Evolutionary conservation across 2,329 filamentous ascomycete genomes (phyloP).

Genomic region (Fusarium sp.): DNA sequence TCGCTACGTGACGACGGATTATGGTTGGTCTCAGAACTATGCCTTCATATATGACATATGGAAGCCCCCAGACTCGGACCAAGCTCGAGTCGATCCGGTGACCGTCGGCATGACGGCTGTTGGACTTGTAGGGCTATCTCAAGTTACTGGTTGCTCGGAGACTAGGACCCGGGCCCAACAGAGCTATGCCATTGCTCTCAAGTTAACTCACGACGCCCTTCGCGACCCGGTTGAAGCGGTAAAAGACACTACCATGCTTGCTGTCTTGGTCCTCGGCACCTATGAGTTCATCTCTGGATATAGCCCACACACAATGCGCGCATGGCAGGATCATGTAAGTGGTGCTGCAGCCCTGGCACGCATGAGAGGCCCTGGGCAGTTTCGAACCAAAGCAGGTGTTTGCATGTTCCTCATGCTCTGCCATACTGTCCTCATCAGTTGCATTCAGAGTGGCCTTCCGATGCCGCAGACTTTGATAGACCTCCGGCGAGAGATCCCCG

Average conservation of each 20-base stretch:
- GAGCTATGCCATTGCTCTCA: slow-evolving; percentile 64
- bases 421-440: slow-evolving; percentile 64
- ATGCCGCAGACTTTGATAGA: slow-evolving; percentile 62
- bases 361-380: slow-evolving; percentile 62
- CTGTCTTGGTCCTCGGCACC: slow-evolving; percentile 65
- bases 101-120: slow-evolving; percentile 67
- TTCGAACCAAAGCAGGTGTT: slow-evolving; percentile 58
- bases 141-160: slow-evolving; percentile 56
- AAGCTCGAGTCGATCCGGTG: slow-evolving; percentile 57
- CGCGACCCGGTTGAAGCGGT: slow-evolving; percentile 56
- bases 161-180: slow-evolving; percentile 62
- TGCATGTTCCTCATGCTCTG: slow-evolving; percentile 68
- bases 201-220: slow-evolving; percentile 64
- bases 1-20: slow-evolving; percentile 61
- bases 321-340: slow-evolving; percentile 66
- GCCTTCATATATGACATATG: slow-evolving; percentile 66
- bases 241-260: slow-evolving; percentile 65
- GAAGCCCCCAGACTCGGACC: slow-evolving; percentile 55
- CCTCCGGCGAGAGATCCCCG: slow-evolving; percentile 58
- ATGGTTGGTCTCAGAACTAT: slow-evolving; percentile 63
- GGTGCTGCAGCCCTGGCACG: slow-evolving; percentile 64
- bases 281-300: slow-evolving; percentile 66
- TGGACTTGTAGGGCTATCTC: slow-evolving; percentile 64
- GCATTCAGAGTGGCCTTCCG: slow-evolving; percentile 61
- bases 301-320: slow-evolving; percentile 59